A percentile compares a stretch with the other conserved stretches of the same genome.
These are phyloP conservation scores for Peronosclerospora sorghi DNA, from an alignment of 352 stramenopile species.

Conservation along the genomic window DNA sequence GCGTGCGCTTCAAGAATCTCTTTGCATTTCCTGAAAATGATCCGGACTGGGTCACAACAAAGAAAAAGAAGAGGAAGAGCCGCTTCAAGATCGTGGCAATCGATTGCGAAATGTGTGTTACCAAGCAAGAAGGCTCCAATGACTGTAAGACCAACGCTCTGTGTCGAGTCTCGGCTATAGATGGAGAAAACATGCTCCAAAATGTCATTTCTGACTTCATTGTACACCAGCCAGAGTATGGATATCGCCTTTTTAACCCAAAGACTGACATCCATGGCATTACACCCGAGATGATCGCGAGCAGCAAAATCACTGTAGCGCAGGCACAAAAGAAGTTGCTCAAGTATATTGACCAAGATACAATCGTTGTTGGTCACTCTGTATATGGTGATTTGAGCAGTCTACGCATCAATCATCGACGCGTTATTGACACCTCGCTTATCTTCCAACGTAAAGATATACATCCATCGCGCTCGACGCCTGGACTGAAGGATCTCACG, in stretches of 20 bases:
- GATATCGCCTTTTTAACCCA: constrained; percentile 46
- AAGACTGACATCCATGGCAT: constrained; percentile 85
- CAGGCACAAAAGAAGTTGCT: constrained; percentile 77
- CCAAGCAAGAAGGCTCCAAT: constrained; percentile 10
- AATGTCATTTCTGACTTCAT: constrained; percentile 68
- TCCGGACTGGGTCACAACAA: constrained; percentile 46
- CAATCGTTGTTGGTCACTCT: constrained; percentile 77
- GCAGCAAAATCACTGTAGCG: constrained; percentile 58
- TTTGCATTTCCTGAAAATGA: constrained; percentile 40
- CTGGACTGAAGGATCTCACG: constrained; percentile 63
- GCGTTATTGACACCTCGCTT: constrained; percentile 76
- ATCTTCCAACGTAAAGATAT: constrained; percentile 58
- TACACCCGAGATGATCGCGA: constrained; percentile 49
- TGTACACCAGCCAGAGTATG: constrained; percentile 64
- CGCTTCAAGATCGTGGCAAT: constrained; percentile 63
- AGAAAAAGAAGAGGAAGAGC: constrained; percentile 46
- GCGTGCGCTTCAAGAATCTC: constrained; percentile 42
- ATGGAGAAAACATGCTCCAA: constrained; percentile 70
- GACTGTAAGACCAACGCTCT: constrained; percentile 45
- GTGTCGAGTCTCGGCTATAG: constrained; percentile 70
- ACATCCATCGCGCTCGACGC: constrained; percentile 26
- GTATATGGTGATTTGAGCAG: constrained; percentile 64
- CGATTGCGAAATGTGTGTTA: constrained; percentile 85
- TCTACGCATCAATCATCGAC: constrained; percentile 61
- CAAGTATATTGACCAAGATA: constrained; percentile 75